Base-by-base conservation (phyloP, 164 flowering plant genomes). In the Vitis cinerea region DNA sequence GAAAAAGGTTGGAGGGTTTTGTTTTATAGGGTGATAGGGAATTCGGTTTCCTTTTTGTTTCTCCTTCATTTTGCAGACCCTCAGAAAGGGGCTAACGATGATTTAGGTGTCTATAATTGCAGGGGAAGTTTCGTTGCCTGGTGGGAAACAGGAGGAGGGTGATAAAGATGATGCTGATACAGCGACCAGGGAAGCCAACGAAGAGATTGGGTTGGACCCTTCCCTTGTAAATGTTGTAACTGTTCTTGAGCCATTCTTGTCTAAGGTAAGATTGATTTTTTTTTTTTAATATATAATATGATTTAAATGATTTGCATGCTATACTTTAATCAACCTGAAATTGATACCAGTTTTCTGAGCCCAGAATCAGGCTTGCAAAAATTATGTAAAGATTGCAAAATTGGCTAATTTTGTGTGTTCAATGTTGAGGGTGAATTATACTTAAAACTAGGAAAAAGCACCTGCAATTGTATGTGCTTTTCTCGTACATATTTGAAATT, bases 71-170 rank as follows among this genome's bases (percentile, higher is more conserved):
- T 16, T 62, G 0, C 8, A 62, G 19, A 6, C 15, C 5, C 16
- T 0, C 27, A 31, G 27, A 60, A 14, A 13, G 53, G 2, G 12
- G 44, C 44, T 37, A 37, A 37, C 7, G 44, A 37, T 37, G 44
- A 37, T 37, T 37, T 37, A 37, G 9, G 17, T 64, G 23, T 50
- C 3, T 65, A 59, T 76, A 29, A 51, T 63, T 75, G 72, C 86
- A 95, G 99, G 98, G 61, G 98, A 95, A 77, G 93, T 95, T 66
- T 76, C 99, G 5, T 81, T 95, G 85, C 99, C 99, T 0, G 97
- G 98, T 53, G 97, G 99, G 62, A 90, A 86, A 71, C 78, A 83
- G 27, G 98, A 94, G 19, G 98, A 91, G 62, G 87, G 88, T 9
- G 99, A 94, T 73, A 79, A 73, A 17, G 86, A 85, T 71, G 97